Base-by-base conservation (phyloP, 805 yeast genomes). In the Pachysolen tannophilus region DNA sequence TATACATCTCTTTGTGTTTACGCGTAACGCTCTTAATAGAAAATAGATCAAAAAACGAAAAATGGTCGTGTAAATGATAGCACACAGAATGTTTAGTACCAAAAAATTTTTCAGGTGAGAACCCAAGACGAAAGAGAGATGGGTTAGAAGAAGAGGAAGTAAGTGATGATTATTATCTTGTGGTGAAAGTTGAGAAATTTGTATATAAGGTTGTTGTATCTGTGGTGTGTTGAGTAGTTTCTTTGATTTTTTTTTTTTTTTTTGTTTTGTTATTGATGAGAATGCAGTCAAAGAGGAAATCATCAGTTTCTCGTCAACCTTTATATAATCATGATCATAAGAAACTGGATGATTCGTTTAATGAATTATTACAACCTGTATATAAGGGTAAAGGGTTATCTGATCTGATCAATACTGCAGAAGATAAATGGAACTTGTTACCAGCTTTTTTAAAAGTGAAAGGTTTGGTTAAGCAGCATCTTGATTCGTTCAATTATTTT, bases 401-500 rank as follows among this genome's bases (percentile, higher is more conserved):
- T 2, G 99, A 92, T 61, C 83, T 83, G 44, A 81, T 92, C 52
- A 76, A 76, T 47, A 86, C 96, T 0, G 92, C 94, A 8, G 85
- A 85, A 48, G 99, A 92, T 59, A 92, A 92, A 56, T 92, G 99
- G 99, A 83, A 92, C 48, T 67, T 92, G 31, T 63, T 92, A 27
- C 99, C 99, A 0, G 98, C 98, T 1, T 92, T 92, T 53, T 64
- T 92, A 43, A 86, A 87, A 52, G 95, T 92, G 30, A 92, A 92
- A 56, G 98, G 98, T 36, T 64, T 92, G 34, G 97, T 92, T 30
- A 92, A 92, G 52, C 98, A 92, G 64, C 98, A 92, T 65, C 67
- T 92, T 52, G 98, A 92, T 54, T 92, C 98, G n/a, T 92, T 86
- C 69, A 90, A 92, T 54, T 92, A 85, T 61, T 92, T 92, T 56